These are phyloP conservation scores for Letharia columbiana DNA, from an alignment of 495 filamentous ascomycete species.

Conservation along the genomic window DNA sequence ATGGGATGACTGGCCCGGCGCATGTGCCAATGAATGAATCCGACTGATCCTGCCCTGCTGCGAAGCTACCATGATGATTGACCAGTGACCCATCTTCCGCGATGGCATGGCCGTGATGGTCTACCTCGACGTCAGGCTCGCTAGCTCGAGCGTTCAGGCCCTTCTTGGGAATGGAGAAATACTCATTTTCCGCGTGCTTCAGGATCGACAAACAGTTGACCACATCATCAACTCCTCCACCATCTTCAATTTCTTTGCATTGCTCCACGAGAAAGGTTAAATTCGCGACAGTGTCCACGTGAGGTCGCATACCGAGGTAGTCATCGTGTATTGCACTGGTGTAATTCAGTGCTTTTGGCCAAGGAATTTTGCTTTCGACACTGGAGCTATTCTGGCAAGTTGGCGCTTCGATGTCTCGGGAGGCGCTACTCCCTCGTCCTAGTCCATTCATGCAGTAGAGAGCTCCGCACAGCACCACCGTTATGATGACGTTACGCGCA, in stretches of 20 bases:
- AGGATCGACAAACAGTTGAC: slow-evolving; percentile 40
- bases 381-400: not conserved
- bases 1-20: slow-evolving; percentile 46
- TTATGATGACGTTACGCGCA: slow-evolving; percentile 4
- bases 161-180: slow-evolving; percentile 35
- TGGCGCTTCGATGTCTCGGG: not conserved
- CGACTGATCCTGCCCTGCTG: slow-evolving; percentile 20
- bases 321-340: slow-evolving; percentile 42
- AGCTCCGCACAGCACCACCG: slow-evolving; percentile 4
- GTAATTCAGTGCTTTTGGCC: slow-evolving; percentile 26
- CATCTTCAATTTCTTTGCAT: slow-evolving; percentile 41
- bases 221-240: slow-evolving; percentile 40
- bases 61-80: not conserved
- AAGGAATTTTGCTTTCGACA: not conserved
- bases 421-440: not conserved
- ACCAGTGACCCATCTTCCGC: not conserved
- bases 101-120: not conserved
- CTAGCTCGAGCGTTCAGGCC: not conserved
- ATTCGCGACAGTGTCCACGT: slow-evolving; percentile 45
- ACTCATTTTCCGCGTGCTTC: slow-evolving; percentile 37
- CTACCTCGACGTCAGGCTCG: not conserved
- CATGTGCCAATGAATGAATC: slow-evolving; percentile 38
- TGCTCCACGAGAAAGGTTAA: slow-evolving; percentile 40
- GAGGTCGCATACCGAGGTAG: slow-evolving; percentile 41
- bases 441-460: slow-evolving; percentile 10